Evolutionary conservation across 129 eudicot species (phyloP).

Genomic region (Deinandra increscens): DNA sequence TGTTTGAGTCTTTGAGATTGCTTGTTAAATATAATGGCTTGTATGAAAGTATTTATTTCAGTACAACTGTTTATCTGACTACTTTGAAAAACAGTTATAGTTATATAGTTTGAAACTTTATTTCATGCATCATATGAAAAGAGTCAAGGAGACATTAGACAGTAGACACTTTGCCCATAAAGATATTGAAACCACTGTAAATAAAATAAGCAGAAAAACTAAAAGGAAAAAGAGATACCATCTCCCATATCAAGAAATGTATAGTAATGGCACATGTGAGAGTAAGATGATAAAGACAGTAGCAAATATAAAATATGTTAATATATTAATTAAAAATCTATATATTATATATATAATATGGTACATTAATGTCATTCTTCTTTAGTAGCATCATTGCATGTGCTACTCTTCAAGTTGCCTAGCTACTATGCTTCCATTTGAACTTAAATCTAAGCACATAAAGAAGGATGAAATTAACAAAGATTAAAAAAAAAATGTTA

Average conservation of each 20-base stretch:
- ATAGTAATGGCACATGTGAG: conserved; percentile 31
- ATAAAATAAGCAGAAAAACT: background rate
- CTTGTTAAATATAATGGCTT: background rate
- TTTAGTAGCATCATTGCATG: conserved; percentile 42
- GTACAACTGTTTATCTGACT: background rate
- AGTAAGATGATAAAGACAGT: conserved; percentile 26
- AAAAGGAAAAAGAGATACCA: background rate
- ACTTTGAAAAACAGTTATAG: no score
- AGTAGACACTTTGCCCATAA: no score
- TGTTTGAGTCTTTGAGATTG: no score
- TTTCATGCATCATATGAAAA: no score
- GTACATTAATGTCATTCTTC: conserved; percentile 35
- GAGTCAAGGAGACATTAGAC: no score
- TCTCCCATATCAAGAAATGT: conserved; percentile 20
- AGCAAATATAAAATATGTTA: conserved; percentile 22
- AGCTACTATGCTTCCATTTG: conserved; percentile 28
- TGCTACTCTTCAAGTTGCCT: conserved; percentile 36
- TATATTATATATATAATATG: conserved; percentile 20
- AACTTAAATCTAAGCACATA: conserved; percentile 42
- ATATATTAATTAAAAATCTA: conserved; percentile 21
- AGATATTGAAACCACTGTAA: no score
- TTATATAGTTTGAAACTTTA: background rate
- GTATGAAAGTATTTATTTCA: background rate
- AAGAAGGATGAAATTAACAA: conserved; percentile 4
- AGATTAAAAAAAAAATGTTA: conserved; percentile 12